phyloP scores from a whole-genome alignment of 495 filamentous ascomycete species.

The Tuber aestivum region DNA sequence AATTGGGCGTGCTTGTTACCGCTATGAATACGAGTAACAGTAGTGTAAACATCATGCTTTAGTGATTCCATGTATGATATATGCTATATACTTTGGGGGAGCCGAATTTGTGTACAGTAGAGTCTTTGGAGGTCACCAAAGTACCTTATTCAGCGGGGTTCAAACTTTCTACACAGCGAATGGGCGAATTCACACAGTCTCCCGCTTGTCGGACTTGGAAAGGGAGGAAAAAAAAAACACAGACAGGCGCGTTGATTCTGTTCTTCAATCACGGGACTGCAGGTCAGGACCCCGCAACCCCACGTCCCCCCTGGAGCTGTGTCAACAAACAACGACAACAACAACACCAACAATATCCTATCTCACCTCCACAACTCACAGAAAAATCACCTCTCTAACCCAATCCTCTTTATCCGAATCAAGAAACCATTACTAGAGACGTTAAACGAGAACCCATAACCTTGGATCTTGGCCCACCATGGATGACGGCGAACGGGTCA shows the following conservation, averaged over 20 bases:
- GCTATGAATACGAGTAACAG: no score
- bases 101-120: neutral
- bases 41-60: neutral
- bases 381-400: neutral
- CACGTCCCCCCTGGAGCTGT: neutral
- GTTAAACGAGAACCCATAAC: neutral
- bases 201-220: neutral
- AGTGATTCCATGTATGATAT: neutral
- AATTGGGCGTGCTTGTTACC: neutral
- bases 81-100: neutral
- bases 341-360: neutral
- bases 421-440: neutral
- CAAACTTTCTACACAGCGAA: neutral
- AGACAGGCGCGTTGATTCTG: neutral
- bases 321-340: constrained; percentile 14
- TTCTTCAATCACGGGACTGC: neutral
- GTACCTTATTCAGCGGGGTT: neutral
- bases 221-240: neutral
- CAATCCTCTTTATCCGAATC: neutral
- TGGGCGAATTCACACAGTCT: neutral
- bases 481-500: constrained; percentile 58
- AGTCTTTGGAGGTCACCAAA: neutral
- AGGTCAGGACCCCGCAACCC: neutral
- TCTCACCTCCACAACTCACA: neutral
- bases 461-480: constrained; percentile 49